These are phyloP conservation scores for Linderniella brevidens DNA, from an alignment of 257 asterid species.

Conservation along the genomic window DNA sequence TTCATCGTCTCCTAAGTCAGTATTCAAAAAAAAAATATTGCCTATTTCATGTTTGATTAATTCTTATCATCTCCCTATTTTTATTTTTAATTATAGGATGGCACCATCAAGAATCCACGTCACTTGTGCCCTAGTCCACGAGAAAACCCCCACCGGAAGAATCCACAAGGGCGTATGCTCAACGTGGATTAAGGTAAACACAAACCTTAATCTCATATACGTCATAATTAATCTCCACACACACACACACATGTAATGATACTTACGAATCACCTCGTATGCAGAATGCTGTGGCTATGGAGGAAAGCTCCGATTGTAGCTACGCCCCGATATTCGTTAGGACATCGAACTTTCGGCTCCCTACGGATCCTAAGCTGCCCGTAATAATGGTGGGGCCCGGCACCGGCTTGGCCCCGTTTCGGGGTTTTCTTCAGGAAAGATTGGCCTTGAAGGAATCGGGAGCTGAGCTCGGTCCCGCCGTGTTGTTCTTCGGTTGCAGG, in stretches of 20 bases:
- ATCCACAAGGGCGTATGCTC: constrained; percentile 96
- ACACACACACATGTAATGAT: neutral
- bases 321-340: constrained; percentile 73
- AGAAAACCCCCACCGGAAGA: constrained; percentile 76
- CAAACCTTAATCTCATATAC: constrained; percentile 3
- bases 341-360: constrained; percentile 84
- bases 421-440: constrained; percentile 99
- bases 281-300: constrained; percentile 70
- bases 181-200: constrained; percentile 92
- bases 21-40: neutral
- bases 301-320: constrained; percentile 61
- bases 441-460: constrained; percentile 84
- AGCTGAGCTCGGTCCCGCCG: constrained; percentile 75
- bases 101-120: constrained; percentile 71
- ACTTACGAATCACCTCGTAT: neutral
- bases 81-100: constrained; percentile 24
- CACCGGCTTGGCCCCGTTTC: constrained; percentile 94
- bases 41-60: neutral
- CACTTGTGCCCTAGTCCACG: constrained; percentile 84
- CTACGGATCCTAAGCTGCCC: constrained; percentile 71
- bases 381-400: constrained; percentile 96
- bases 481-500: constrained; percentile 89
- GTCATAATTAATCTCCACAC: neutral
- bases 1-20: constrained; percentile 89
- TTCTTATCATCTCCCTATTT: neutral